Base-by-base conservation (phyloP, 176 grass and related monocot genomes). In the Miscanthus lutarioriparius region DNA sequence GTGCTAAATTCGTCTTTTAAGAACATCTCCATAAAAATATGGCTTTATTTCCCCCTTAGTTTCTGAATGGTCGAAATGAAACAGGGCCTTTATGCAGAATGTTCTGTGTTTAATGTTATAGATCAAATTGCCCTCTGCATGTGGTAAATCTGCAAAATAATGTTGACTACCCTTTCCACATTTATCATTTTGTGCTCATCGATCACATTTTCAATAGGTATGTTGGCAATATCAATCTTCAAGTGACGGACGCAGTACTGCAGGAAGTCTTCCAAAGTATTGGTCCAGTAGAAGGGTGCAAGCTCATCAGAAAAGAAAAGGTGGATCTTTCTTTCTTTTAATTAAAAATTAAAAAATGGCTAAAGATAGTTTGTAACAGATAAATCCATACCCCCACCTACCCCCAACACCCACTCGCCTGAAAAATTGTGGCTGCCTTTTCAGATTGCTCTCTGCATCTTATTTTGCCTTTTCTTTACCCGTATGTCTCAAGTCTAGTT, bases 241-340 rank as follows among this genome's bases (percentile, higher is more conserved):
- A 95, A 75, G 93, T 98, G 37, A 95, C 93, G 6, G 96, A 98
- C 38, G 38, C 83, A 47, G 37, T 95, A 53, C 83, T 95, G 56
- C 89, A 93, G 54, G 89, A 95, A 72, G 96, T 98, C 75, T 98
- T 98, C 84, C 96, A 98, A 87, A 95, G 87, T 71, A 86, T 90
- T 88, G 96, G 96, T 82, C 93, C 82, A 45, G 93, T 98, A 71
- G 96, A 98, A 92, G 96, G 96, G 74, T 98, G 93, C 78, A 98
- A 98, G 69, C 96, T 98, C 87, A 98, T 98, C 72, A 92, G 93
- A 70, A 98, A 98, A 84, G 96, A 98, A 82, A 98, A 98, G 96
- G 96, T 98, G 8, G 19, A 47, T 82, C 6, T 88, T 74, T 30
- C 28, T 30, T 30, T 30, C 28, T 30, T 30, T 30, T 30, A 30